Evolutionary conservation across 2,329 filamentous ascomycete genomes (phyloP), one percentile per base, ranked within the genome.

Genomic region (Parasarocladium wereldwijsianum): DNA sequence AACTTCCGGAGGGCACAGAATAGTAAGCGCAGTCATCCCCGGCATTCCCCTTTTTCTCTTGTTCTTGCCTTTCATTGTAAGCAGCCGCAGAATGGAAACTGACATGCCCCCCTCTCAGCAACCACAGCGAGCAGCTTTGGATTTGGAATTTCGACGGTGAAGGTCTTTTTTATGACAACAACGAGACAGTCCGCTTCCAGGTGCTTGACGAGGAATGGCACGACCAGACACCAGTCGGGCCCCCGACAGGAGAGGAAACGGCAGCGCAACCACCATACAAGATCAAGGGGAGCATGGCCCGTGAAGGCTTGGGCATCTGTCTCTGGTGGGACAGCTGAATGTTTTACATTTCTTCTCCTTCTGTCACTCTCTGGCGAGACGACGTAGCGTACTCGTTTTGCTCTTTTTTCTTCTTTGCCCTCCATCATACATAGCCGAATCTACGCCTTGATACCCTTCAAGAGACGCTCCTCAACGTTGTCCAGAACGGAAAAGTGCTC

Each of bases 401-500:
- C n/a, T 26, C 9, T 26, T 24, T 11, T 22, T 15, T 19, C 20
- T 8, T 22, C 24, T 30, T n/a, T n/a, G n/a, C n/a, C n/a, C n/a
- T n/a, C n/a, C n/a, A n/a, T n/a, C n/a, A n/a, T n/a, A n/a, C n/a
- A n/a, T n/a, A n/a, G n/a, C n/a, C n/a, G n/a, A n/a, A n/a, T n/a
- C n/a, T 52, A 55, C 40, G 41, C 47, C 38, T 49, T 51, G 46
- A 55, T 52, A 54, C 57, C 57, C 47, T 64, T 64, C 45, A 96
- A 58, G 35, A 98, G 60, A 48, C 90, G 73, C 47, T 85, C 71
- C 60, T 94, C 86, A 34, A 94, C 77, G 12, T 79, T 79, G 43
- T 93, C 82, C 35, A 96, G 60, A 38, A 94, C 83, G 45, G 82
- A 94, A 50, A 84, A 81, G 54, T 96, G 87, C 51, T 93, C 86